phyloP scores from a whole-genome alignment of 768 basidiomycete genomes.

The Calocybe indica region DNA sequence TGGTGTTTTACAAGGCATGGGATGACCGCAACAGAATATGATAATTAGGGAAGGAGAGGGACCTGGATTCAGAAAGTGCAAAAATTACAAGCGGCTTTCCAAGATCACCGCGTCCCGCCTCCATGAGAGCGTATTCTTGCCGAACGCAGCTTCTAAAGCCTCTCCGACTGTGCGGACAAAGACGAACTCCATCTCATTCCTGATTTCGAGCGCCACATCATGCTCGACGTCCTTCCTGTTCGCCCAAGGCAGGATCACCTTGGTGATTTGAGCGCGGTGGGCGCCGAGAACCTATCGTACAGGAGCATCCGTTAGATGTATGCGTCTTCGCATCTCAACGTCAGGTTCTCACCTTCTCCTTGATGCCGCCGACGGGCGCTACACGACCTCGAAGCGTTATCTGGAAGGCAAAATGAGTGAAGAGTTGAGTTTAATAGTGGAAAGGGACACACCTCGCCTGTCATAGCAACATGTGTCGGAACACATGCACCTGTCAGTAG shows the following conservation, averaged over 20 bases:
- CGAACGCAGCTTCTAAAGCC: conserved; percentile 80
- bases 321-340: neutral
- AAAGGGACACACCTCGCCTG: conserved; percentile 61
- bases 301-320: neutral
- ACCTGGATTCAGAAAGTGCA: neutral
- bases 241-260: conserved; percentile 77
- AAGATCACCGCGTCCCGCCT: conserved; percentile 35
- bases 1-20: no score
- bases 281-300: conserved; percentile 77
- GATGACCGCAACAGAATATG: no score
- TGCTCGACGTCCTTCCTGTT: conserved; percentile 87
- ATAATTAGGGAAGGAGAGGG: no score
- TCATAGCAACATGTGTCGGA: conserved; percentile 76
- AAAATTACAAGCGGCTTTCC: conserved; percentile 27
- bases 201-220: conserved; percentile 71
- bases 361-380: conserved; percentile 84
- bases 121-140: conserved; percentile 63
- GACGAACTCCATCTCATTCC: conserved; percentile 71
- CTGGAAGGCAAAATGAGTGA: conserved; percentile 19
- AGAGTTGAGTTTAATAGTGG: neutral
- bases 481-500: conserved; percentile 73
- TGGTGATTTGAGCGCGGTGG: conserved; percentile 78
- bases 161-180: conserved; percentile 79
- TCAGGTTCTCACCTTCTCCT: conserved; percentile 54
- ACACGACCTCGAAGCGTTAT: conserved; percentile 81